Evolutionary conservation across 257 asterid species (phyloP).

Genomic region (Solanum sparsipilum): DNA sequence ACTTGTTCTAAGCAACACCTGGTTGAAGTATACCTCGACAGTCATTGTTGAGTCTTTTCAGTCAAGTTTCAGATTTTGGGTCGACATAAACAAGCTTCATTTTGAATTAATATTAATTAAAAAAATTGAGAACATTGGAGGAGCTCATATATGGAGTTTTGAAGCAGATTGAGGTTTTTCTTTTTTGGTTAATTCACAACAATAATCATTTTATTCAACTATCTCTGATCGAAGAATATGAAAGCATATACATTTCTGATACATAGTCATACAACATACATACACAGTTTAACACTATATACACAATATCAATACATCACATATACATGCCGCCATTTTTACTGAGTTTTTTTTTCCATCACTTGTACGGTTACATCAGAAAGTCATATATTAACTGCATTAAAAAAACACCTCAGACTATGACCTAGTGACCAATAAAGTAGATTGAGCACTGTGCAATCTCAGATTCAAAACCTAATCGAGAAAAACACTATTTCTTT

Average conservation of each 20-base stretch:
- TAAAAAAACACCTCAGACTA: fast-evolving
- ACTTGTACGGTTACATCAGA: background rate
- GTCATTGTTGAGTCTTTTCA: background rate
- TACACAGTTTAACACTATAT: background rate
- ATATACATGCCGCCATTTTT: background rate
- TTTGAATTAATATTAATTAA: background rate
- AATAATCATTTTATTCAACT: background rate
- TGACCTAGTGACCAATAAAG: background rate
- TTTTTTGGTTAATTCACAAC: background rate
- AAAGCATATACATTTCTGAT: background rate
- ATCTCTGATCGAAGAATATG: background rate
- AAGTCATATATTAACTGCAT: background rate
- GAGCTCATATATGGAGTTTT: background rate
- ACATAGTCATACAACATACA: background rate
- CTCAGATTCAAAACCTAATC: background rate
- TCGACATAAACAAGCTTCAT: background rate
- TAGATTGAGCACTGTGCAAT: background rate
- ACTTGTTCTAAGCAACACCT: background rate
- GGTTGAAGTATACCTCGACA: background rate
- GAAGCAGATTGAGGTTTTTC: background rate
- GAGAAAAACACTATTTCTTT: background rate
- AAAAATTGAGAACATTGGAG: background rate
- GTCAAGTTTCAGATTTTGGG: background rate
- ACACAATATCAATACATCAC: background rate
- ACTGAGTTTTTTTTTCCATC: background rate